Base-by-base conservation (phyloP, 345 rosid genomes). In the Anacardium occidentale region DNA sequence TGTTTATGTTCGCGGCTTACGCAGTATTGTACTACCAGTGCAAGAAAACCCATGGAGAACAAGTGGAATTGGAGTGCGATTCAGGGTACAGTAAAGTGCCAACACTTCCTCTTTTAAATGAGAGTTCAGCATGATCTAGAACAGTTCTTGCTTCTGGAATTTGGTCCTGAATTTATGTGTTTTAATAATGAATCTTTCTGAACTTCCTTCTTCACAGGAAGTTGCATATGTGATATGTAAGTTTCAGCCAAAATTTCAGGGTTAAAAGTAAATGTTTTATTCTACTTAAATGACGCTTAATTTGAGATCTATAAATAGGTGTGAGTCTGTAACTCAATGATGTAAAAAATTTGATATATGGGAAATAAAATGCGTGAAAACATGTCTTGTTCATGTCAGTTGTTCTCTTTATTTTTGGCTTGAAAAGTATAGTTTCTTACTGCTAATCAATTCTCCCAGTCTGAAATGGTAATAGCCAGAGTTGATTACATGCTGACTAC, bases 1-100 rank as follows among this genome's bases (percentile, higher is more conserved):
- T 91, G 84, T 81, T 78, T 63, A 68, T 68, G 52, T 50, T 76
- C 32, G 74, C 75, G 74, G 78, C 73, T 5, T 89, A 76, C 65
- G 85, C 93, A 2, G 77, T 88, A 34, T 65, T 83, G 1, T 87
- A 88, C 77, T 77, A 57, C 54, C 60, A 80, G 29, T 86, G 87
- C 83, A 85, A 81, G 85, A 73, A 80, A 32, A 20, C 29, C 5
- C 87, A 73, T 10, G 88, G 88, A 48, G 86, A 85, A 68, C 86
- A 82, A 52, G 76, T 79, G 68, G 90, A 87, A 61, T 68, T 75
- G 52, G 74, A 68, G 7, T 76, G 42, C 24, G 74, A 66, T 69
- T 56, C 70, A 25, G 84, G 76, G 53, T 88, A 88, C 64, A 64
- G 78, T 13, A 87, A 76, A 74, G 3, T 87, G 32, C 63, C 87